Evolutionary conservation across 768 basidiomycete genomes (phyloP).

Genomic region (Podaxis sp.): DNA sequence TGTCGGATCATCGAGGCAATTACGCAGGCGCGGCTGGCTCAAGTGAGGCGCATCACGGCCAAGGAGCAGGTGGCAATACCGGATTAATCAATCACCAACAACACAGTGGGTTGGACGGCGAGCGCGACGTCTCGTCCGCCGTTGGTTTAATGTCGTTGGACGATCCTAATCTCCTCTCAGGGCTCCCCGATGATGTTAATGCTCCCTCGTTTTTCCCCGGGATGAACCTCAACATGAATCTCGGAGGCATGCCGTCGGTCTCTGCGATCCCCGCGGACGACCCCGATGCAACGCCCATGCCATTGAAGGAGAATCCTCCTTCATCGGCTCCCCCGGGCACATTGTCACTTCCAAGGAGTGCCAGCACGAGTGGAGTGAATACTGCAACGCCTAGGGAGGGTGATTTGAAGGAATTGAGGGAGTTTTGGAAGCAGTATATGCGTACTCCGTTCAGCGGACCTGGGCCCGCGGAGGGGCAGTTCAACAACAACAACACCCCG

Average conservation of each 20-base stretch:
- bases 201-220: constrained; percentile 62
- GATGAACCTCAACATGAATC: constrained; percentile 16
- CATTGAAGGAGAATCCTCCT: constrained; percentile 23
- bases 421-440: constrained; percentile 77
- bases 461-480: constrained; percentile 20
- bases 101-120: constrained; percentile 12
- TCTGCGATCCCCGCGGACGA: constrained; percentile 25
- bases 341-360: constrained; percentile 3
- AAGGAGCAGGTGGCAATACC: neutral
- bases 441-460: constrained; percentile 58
- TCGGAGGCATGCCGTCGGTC: neutral
- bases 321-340: constrained; percentile 3
- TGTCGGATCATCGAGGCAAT: neutral
- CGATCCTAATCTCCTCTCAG: constrained; percentile 67
- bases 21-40: neutral
- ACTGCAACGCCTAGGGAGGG: constrained; percentile 23
- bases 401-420: constrained; percentile 51
- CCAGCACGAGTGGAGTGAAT: constrained; percentile 8
- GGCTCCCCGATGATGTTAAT: constrained; percentile 47
- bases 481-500: neutral
- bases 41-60: neutral
- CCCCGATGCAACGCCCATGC: constrained; percentile 52
- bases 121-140: constrained; percentile 52
- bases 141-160: constrained; percentile 80
- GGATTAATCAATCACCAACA: neutral